Base-by-base conservation (phyloP, 2,329 filamentous ascomycete species). In the Cercospora brassicicola region DNA sequence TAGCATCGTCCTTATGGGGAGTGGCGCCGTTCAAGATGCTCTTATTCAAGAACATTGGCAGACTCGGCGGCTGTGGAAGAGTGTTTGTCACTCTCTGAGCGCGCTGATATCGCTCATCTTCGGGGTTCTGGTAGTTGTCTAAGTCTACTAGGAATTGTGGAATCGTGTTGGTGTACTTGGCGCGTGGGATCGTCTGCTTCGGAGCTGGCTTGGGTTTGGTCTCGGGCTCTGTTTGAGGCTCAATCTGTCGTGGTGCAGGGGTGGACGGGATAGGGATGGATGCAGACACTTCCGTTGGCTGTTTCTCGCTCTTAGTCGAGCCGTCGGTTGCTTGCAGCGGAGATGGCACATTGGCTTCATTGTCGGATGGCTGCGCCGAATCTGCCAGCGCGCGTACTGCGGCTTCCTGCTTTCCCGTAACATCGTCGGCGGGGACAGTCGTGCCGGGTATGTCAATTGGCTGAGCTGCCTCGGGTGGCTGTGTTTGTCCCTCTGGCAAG, bases 1-100 rank as follows among this genome's bases (percentile, higher is more conserved):
- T 97, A 80, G 94, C 97, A 81, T 99, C 95, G 78, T 99, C 95
- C 83, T 98, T 98, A 85, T 97, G 93, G 6, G 94, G 89, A 28
- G 92, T 93, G 2, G 89, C 90, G 59, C 92, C 92, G 79, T 99
- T 99, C 72, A 99, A 82, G 68, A 99, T 97, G 33, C 94, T 95
- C 82, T 97, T 97, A 73, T 91, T 92, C 60, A 99, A 83, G 82
- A 98, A 98, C 59, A 95, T 89, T 0, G 95, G 95, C 55, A 99
- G 85, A 72, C 87, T 89, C 0, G 95, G 95, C 4, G 95, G 94
- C 26, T 89, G 89, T 0, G 93, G 89, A n/a, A 94, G 85, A 75
- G 92, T 92, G 72, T 90, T 88, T 64, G 93, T 90, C 30, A 92
- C 91, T 59, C 86, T 83, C 28, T 89, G 88, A 23, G 93, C 93